phyloP scores from a whole-genome alignment of 1,284 basidiomycete species.

The Malassezia equina region DNA sequence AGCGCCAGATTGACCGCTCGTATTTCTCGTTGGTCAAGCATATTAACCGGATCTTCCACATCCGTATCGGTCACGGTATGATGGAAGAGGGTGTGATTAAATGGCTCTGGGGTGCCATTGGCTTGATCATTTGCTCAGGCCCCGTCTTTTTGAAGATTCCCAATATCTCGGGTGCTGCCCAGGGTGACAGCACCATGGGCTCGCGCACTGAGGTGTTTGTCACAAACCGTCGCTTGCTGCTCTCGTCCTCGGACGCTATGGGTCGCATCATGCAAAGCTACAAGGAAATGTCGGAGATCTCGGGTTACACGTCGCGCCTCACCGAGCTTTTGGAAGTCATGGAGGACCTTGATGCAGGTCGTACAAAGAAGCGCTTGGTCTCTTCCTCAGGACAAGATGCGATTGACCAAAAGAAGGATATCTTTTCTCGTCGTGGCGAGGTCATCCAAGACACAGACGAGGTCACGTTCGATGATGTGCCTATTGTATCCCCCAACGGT shows the following conservation, averaged over 20 bases:
- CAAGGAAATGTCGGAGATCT: conserved; percentile 80
- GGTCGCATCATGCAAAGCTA: conserved; percentile 80
- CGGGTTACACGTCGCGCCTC: conserved; percentile 87
- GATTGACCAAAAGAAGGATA: conserved; percentile 60
- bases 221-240: conserved; percentile 77
- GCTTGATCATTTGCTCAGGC: conserved; percentile 81
- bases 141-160: conserved; percentile 86
- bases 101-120: conserved; percentile 89
- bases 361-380: conserved; percentile 78
- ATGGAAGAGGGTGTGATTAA: conserved; percentile 78
- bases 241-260: conserved; percentile 58
- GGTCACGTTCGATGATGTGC: conserved; percentile 83
- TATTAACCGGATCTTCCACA: conserved; percentile 69
- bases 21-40: conserved; percentile 82
- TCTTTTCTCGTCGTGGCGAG: conserved; percentile 67
- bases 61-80: conserved; percentile 81
- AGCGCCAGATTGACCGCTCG: conserved; percentile 79
- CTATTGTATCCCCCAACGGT: conserved; percentile 90
- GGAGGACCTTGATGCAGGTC: conserved; percentile 71
- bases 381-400: conserved; percentile 60
- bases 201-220: conserved; percentile 57
- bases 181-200: conserved; percentile 35
- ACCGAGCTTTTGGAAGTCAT: conserved; percentile 81
- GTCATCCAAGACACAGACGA: conserved; percentile 53
- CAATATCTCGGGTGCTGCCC: conserved; percentile 49